Base-by-base conservation (phyloP, 352 stramenopile species). In the Phytophthora parvispora region DNA sequence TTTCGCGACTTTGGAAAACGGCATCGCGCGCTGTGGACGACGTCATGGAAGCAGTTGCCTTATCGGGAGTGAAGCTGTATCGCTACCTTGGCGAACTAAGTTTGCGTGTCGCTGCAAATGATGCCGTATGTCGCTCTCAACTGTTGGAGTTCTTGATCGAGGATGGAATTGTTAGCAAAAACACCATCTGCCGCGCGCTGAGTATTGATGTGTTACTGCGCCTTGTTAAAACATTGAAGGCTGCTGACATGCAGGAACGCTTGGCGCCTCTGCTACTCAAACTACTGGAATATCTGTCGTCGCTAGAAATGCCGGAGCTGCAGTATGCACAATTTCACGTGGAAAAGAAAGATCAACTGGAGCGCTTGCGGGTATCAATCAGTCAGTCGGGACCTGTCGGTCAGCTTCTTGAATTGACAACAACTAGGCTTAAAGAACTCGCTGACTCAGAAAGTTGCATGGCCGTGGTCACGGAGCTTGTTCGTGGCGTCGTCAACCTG, bases 251-350 rank as follows among this genome's bases (percentile, higher is more conserved):
- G n/a, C 50, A 91, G 55, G 74, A 88, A n/a, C 67, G 72, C 0
- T 70, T 95, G 22, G 80, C 83, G 3, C 57, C 78, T 6, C 77
- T 94, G 5, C 62, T 93, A 4, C 65, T 94, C 6, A 90, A 88
- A 42, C 68, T 94, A 2, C 60, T 95, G 20, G 84, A 93, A 58
- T 95, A 91, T 57, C 64, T 95, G 52, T 94, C 86, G n/a, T 95
- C 88, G 1, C 42, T 95, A 6, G 88, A 95, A 62, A 90, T 95
- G 83, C 86, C 88, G 0, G 84, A 93, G 60, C 72, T 95, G 0
- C 88, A 95, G 67, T 95, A 95, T 54, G 88, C 88, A 4, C 88
- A 95, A 67, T 95, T 95, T 55, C 88, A 95, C 42, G 88, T 95
- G 31, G 74, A 93, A 57, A 91, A 95, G 69, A 95, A 95, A 63